phyloP scores from a whole-genome alignment of 2,329 filamentous ascomycete species.

The Fusarium abutilonis region DNA sequence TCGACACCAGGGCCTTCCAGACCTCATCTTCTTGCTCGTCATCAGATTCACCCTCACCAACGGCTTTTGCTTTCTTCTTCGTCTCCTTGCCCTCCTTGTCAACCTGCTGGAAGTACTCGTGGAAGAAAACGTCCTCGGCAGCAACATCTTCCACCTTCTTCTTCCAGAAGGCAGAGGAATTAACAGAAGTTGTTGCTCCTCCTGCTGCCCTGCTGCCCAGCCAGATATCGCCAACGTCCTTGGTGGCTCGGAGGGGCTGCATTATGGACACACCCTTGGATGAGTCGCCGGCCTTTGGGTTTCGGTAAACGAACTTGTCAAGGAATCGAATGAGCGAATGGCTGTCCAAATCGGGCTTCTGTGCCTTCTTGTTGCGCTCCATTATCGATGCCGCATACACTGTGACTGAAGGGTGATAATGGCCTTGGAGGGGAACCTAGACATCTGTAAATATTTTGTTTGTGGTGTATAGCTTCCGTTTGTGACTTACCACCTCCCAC shows the following conservation, averaged over 20 bases:
- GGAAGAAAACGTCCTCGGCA: slow-evolving; percentile 96
- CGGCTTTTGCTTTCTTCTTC: slow-evolving; percentile 62
- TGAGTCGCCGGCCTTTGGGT: slow-evolving; percentile 76
- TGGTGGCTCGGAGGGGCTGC: slow-evolving; percentile 78
- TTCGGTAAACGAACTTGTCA: slow-evolving; percentile 98
- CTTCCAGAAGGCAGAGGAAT: slow-evolving; percentile 90
- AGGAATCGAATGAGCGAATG: slow-evolving; percentile 96
- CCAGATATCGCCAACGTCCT: slow-evolving; percentile 65
- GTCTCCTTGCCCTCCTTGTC: slow-evolving; percentile 67
- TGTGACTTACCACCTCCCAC: slow-evolving; percentile 80
- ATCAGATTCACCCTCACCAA: slow-evolving; percentile 56
- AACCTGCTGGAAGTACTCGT: slow-evolving; percentile 88
- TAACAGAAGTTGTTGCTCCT: slow-evolving; percentile 64
- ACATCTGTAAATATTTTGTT: slow-evolving; percentile 32
- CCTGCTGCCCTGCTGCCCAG: slow-evolving; percentile 62
- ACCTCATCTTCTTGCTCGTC: slow-evolving; percentile 81
- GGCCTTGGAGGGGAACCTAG: slow-evolving; percentile 58
- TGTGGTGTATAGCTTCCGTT: not conserved
- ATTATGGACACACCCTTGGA: slow-evolving; percentile 90
- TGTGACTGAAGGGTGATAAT: slow-evolving; percentile 93
- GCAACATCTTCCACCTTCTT: slow-evolving; percentile 88
- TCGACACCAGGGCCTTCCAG: slow-evolving; percentile 89
- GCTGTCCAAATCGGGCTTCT: slow-evolving; percentile 89
- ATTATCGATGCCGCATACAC: slow-evolving; percentile 82
- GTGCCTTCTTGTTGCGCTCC: slow-evolving; percentile 73